Evolutionary conservation across 2,329 filamentous ascomycete genomes (phyloP), one percentile per base, ranked within the genome.

Genomic region (Xylariaceae sp.): DNA sequence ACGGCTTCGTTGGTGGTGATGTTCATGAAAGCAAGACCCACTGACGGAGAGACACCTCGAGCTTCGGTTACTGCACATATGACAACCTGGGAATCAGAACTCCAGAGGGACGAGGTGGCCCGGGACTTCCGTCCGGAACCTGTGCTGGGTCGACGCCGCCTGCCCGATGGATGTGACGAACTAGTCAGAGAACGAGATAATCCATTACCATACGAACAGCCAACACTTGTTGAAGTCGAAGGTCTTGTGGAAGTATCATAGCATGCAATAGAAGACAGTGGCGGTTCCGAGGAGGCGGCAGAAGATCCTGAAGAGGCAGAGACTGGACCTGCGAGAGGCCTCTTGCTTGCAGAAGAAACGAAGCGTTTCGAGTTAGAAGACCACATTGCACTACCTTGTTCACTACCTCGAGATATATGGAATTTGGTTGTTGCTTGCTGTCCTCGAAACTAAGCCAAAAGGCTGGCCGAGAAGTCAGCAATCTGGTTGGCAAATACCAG

Each of bases 11-110:
- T 85, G 2, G 86, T 89, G 29, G 86, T 82, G 3, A 94, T 70
- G 55, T 97, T 94, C 56, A 96, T 71, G 55, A 96, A 89, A 3
- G 88, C 86, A 28, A 95, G 69, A 1, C 90, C 89, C 2, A 97
- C 82, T 0, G 81, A 84, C 0, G 88, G 88, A 15, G 85, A 82
- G 4, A 95, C 76, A 4, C 88, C 88, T n/a, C 89, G 83, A 30
- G 86, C 88, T 59, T 96, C 88, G 52, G 80, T 86, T 34, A 96
- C 65, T 3, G 90, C 89, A 61, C 90, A 97, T n/a, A 96, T 70
- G 38, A 95, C 78, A 45, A 84, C 78, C 52, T 90, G 82, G 16
- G 64, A 59, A 21, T 77, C 74, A 9, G 63, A 66, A 6, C 64
- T 61, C 34, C 71, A 70, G 5, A 73, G 50, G 6, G 67, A 63